Conservation (phyloP, 2,329 filamentous ascomycete species). For the Alternaria sp. region DNA sequence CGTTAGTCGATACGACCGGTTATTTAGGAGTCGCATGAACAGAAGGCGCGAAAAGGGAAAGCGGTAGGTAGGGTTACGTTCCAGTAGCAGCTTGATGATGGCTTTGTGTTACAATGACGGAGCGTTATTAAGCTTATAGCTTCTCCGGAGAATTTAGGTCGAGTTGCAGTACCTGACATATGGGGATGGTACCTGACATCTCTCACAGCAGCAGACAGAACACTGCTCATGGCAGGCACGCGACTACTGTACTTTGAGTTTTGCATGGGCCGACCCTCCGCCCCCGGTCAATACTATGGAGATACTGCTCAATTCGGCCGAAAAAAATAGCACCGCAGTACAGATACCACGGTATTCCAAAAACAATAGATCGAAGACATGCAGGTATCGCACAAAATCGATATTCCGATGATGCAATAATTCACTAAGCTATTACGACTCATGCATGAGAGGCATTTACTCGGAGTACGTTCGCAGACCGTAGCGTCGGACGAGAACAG, state of each 20-base stretch:
- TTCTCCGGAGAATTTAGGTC: neutral
- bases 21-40: neutral
- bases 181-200: neutral
- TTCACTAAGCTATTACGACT: neutral
- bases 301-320: conserved; percentile 10
- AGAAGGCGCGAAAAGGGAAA: neutral
- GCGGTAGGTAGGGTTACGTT: neutral
- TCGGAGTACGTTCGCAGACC: neutral
- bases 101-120: neutral
- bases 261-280: neutral
- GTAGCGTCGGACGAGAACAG: no score
- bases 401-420: neutral
- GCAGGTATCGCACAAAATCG: neutral
- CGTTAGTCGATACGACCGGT: neutral
- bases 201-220: neutral
- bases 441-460: conserved; percentile 3
- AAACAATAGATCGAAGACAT: neutral
- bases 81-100: neutral
- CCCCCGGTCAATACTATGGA: conserved; percentile 14
- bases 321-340: neutral
- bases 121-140: neutral
- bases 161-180: neutral
- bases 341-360: neutral
- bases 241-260: neutral
- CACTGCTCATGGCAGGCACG: neutral